Percentiles rank a stretch among this genome's conserved stretches.
These are phyloP conservation scores for Fusarium austroafricanum DNA, from an alignment of 2,329 filamentous ascomycete genomes.

Conservation along the genomic window DNA sequence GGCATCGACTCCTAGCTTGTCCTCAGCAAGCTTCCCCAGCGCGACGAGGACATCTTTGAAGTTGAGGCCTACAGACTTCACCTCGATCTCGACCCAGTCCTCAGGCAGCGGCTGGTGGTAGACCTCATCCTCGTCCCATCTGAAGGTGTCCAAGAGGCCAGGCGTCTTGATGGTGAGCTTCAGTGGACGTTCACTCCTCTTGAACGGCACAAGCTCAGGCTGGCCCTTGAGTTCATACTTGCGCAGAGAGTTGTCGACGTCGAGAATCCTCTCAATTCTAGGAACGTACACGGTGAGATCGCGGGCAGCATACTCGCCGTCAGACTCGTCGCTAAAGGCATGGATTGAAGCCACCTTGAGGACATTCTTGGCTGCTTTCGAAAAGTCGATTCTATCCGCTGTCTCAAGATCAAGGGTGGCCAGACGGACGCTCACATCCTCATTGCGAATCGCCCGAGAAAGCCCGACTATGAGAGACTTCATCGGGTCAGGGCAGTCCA, in stretches of 20 bases:
- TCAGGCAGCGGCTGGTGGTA: not conserved
- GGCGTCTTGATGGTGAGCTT: not conserved
- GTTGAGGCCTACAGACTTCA: slow-evolving; percentile 1
- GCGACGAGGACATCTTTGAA: slow-evolving; percentile 13
- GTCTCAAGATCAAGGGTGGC: not conserved
- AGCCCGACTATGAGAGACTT: not conserved
- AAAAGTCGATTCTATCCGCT: not conserved
- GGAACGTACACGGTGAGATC: not conserved
- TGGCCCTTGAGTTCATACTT: not conserved
- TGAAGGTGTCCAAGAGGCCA: slow-evolving; percentile 6
- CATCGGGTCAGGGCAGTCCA: not conserved
- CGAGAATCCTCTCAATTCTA: not conserved
- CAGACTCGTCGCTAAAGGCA: not conserved
- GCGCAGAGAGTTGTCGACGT: not conserved
- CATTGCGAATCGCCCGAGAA: not conserved
- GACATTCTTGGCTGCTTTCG: not conserved
- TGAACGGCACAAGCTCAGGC: not conserved
- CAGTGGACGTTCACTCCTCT: not conserved
- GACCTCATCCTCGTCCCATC: not conserved
- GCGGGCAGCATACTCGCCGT: not conserved
- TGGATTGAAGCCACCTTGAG: not conserved
- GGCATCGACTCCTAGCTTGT: not conserved
- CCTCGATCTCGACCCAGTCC: slow-evolving; percentile 6
- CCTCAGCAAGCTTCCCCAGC: slow-evolving; percentile 2
- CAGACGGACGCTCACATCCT: not conserved